phyloP scores from a whole-genome alignment of 2,329 filamentous ascomycete genomes.

The Sphaerulina vaccinii region DNA sequence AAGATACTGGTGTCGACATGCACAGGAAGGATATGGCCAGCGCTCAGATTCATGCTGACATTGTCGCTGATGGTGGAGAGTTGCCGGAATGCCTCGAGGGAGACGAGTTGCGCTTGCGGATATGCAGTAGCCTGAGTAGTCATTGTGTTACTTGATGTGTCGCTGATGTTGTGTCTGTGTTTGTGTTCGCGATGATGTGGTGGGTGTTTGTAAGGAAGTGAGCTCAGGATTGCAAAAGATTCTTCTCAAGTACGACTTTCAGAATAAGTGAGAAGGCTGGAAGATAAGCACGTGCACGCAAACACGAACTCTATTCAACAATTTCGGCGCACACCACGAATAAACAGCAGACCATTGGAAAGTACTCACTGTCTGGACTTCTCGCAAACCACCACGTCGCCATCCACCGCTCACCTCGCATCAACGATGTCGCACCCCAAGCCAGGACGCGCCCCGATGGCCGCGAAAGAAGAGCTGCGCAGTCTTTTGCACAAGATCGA shows the following conservation, averaged over 20 bases:
- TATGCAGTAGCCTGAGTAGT: conserved; percentile 21
- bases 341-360: conserved; percentile 12
- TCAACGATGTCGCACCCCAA: neutral
- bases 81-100: conserved; percentile 13
- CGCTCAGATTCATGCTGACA: conserved; percentile 7
- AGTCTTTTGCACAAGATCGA: neutral
- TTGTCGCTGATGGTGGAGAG: conserved; percentile 18
- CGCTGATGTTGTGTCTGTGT: conserved; percentile 3
- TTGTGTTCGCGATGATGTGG: conserved; percentile 1
- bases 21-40: conserved; percentile 5
- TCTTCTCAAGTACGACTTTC: neutral
- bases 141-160: conserved; percentile 20
- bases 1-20: conserved; percentile 7
- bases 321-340: neutral
- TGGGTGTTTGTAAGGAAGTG: conserved; percentile 6
- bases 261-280: conserved; percentile 11
- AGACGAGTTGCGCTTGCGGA: conserved; percentile 5
- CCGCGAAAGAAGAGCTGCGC: neutral
- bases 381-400: neutral
- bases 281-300: conserved; percentile 4
- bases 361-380: neutral
- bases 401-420: neutral
- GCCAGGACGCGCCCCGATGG: neutral
- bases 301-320: conserved; percentile 5
- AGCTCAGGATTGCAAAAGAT: neutral